These are phyloP conservation scores for Geranomyces variabilis DNA, from an alignment of 192 early-diverging fungal species.

Conservation along the genomic window DNA sequence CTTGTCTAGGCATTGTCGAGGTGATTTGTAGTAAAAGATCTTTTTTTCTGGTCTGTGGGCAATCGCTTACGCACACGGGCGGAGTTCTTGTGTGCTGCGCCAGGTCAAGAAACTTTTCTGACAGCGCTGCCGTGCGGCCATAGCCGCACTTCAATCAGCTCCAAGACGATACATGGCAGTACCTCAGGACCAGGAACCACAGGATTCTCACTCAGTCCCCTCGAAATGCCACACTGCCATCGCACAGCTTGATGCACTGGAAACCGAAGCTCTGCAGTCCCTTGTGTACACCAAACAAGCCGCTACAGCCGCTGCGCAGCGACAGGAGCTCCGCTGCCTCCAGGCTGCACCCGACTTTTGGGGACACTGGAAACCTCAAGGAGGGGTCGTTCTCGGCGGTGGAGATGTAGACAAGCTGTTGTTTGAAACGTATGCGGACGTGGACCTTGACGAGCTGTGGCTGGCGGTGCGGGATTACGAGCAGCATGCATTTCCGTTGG, in stretches of 20 bases:
- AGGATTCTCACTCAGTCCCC: not conserved
- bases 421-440: not conserved
- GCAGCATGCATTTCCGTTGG: constrained; percentile 4
- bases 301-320: not conserved
- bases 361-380: constrained; percentile 4
- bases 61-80: not conserved
- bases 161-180: not conserved
- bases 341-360: not conserved
- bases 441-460: not conserved
- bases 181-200: not conserved
- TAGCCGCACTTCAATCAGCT: too few species aligned
- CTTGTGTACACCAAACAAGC: not conserved
- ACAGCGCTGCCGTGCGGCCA: too few species aligned
- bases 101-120: too few species aligned
- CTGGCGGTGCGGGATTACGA: not conserved
- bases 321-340: not conserved
- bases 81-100: not conserved
- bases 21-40: not conserved
- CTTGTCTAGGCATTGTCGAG: too few species aligned
- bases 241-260: not conserved
- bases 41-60: not conserved
- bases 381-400: not conserved
- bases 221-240: not conserved
- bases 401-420: not conserved
- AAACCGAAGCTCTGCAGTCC: not conserved